These are phyloP conservation scores for Knufia petricola DNA, from an alignment of 2,329 filamentous ascomycete species.

Conservation along the genomic window DNA sequence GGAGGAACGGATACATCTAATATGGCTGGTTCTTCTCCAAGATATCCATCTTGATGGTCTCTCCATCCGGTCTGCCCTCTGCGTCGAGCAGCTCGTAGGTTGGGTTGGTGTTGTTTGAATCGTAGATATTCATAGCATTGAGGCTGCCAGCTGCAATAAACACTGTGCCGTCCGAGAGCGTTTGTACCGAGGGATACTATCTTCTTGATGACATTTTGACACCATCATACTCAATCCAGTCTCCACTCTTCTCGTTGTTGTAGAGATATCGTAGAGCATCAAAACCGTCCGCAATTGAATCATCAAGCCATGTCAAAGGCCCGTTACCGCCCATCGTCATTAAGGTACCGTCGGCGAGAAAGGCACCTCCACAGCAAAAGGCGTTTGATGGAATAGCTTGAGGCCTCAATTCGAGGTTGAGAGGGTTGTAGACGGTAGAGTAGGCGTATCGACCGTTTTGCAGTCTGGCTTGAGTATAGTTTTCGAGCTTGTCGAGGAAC, in stretches of 20 bases:
- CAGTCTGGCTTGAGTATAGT: constrained; percentile 49
- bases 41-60: constrained; percentile 44
- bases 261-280: constrained; percentile 47
- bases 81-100: constrained; percentile 51
- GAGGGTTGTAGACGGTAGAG: constrained; percentile 50
- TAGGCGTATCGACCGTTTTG: constrained; percentile 49
- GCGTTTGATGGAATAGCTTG: constrained; percentile 41
- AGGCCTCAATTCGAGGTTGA: constrained; percentile 8
- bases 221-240: constrained; percentile 47
- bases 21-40: constrained; percentile 51
- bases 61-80: constrained; percentile 38
- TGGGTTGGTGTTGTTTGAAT: constrained; percentile 51
- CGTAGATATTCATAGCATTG: constrained; percentile 48
- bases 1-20: constrained; percentile 56
- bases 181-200: constrained; percentile 54
- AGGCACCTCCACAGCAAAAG: constrained; percentile 52
- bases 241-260: constrained; percentile 36
- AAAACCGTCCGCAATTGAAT: constrained; percentile 51
- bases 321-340: constrained; percentile 50
- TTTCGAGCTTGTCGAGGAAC: constrained; percentile 55
- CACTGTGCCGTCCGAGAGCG: constrained; percentile 46
- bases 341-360: constrained; percentile 48
- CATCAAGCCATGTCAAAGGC: constrained; percentile 46
- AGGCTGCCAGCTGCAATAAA: constrained; percentile 53
- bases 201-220: constrained; percentile 44